Base-by-base conservation (phyloP, 352 stramenopile genomes). In the Pythium monospermum region DNA sequence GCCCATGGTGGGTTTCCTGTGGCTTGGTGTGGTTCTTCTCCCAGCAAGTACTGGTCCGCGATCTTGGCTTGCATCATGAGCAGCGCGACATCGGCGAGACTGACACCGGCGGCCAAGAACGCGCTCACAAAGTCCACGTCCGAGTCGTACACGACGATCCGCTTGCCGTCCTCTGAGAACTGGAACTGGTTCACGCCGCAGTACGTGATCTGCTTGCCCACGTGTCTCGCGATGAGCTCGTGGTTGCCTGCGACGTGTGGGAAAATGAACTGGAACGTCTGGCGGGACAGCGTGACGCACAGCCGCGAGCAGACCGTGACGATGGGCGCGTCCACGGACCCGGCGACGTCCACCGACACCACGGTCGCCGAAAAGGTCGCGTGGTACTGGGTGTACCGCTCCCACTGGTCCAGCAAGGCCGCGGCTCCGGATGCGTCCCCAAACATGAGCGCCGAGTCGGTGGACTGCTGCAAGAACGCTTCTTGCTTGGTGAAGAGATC, bases 101-200 rank as follows among this genome's bases (percentile, higher is more conserved):
- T 57, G 18, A 57, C 40, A 13, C 47, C 41, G 16, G 78, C 69
- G 19, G 56, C 33, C 5, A 75, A 31, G 31, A 84, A 56, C 1
- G 71, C 73, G 28, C 71, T 69, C 3, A 83, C 66, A 33, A 87
- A 83, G 31, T 71, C 73, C 8, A 84, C 76, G 28, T 85, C 62
- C 5, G 70, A 68, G 50, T 85, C 71, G 59, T 85, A 88, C 40
- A 71, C 32, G 12, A 68, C 18, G 50, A 87, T 71, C 27, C 68
- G 69, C 15, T 59, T 32, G 6, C 65, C 71, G 4, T 74, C 48
- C 2, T 58, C 16, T 6, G 61, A 66, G 41, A 85, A 88, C 19
- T 80, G 52, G 49, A 85, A 76, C 23, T 63, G 65, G 51, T 84
- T 88, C 22, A 78, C 50, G 12, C 66, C 65, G 1, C 57, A 53